Percentiles rank a stretch among this genome's conserved stretches.
Evolutionary conservation across 2,329 filamentous ascomycete species (phyloP).

Genomic region (Paecilomyces sp.): DNA sequence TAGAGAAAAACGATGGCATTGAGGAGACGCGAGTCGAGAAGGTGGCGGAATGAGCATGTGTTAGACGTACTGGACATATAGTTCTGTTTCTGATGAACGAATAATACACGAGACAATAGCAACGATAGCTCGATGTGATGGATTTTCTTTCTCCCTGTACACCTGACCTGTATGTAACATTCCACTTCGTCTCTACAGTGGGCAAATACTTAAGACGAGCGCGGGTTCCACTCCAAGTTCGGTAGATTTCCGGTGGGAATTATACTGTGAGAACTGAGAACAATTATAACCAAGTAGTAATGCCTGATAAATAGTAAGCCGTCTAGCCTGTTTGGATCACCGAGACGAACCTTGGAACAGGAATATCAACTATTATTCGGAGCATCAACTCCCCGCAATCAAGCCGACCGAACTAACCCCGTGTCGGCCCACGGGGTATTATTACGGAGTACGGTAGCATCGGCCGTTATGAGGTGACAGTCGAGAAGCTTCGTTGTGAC

Average conservation of each 20-base stretch:
- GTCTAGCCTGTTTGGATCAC: neutral
- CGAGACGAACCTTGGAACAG: neutral
- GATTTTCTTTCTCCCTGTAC: too few species aligned
- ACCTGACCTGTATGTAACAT: too few species aligned
- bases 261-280: neutral
- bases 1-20: neutral
- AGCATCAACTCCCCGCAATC: neutral
- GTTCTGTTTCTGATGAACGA: too few species aligned
- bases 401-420: neutral
- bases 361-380: neutral
- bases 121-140: too few species aligned
- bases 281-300: too few species aligned
- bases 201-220: neutral
- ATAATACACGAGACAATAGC: too few species aligned
- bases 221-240: neutral
- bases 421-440: neutral
- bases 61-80: too few species aligned
- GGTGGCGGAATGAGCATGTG: neutral
- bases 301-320: neutral
- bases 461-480: neutral
- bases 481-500: neutral
- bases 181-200: neutral
- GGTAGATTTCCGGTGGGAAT: neutral
- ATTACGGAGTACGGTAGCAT: neutral
- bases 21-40: neutral